These are phyloP conservation scores for Endotrypanum monterogeii DNA, from an alignment of 208 protist species.

Conservation along the genomic window DNA sequence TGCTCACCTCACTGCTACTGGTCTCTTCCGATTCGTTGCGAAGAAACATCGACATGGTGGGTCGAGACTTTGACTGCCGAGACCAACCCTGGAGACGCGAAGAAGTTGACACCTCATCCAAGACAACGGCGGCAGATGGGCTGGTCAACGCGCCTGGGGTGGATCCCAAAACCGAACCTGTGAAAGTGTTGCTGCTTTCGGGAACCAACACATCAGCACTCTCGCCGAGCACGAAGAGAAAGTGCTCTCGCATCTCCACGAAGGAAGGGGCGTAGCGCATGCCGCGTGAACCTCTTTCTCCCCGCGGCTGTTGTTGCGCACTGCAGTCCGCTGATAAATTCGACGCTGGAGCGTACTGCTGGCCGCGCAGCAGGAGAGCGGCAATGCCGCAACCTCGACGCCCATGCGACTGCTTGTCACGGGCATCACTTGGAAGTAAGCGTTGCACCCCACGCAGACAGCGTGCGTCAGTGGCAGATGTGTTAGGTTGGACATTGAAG, in stretches of 20 bases:
- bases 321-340: background rate
- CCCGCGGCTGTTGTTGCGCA: background rate
- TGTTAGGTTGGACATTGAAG: constrained; percentile 53
- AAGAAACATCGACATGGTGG: constrained; percentile 6
- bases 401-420: background rate
- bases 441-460: constrained; percentile 23
- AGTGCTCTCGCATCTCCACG: constrained; percentile 30
- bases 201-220: constrained; percentile 1
- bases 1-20: constrained; percentile 5
- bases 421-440: background rate
- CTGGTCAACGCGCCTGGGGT: background rate
- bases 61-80: background rate
- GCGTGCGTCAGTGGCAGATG: constrained; percentile 14
- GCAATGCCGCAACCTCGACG: constrained; percentile 18
- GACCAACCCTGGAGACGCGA: background rate
- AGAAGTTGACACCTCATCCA: too few relatives aligned
- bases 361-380: constrained; percentile 15
- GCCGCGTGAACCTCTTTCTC: background rate
- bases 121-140: background rate
- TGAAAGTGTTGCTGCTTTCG: background rate
- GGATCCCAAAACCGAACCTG: background rate
- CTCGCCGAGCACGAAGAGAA: constrained; percentile 33
- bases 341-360: constrained; percentile 13
- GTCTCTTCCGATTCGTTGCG: constrained; percentile 2
- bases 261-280: constrained; percentile 3